Evolutionary conservation across 257 asterid genomes (phyloP).

Genomic region (Solanum piurae): DNA sequence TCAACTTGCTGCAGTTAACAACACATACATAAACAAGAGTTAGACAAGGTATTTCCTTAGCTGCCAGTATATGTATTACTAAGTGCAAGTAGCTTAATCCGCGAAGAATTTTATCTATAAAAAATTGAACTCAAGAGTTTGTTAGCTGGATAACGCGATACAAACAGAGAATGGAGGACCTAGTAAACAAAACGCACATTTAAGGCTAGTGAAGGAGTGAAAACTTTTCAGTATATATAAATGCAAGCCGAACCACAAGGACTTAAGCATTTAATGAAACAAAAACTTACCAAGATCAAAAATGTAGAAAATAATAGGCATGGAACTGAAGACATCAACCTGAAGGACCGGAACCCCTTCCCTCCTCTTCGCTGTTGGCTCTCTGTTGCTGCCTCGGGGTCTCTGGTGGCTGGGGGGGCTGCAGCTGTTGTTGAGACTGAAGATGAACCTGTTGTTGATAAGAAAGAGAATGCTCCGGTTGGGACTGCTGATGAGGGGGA

Average conservation of each 20-base stretch:
- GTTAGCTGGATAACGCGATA: not conserved
- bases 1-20: slow-evolving; percentile 5
- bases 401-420: slow-evolving; percentile 7
- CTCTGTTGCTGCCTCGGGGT: slow-evolving; percentile 12
- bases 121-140: not conserved
- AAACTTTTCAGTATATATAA: not conserved
- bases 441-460: slow-evolving; percentile 12
- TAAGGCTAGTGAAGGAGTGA: too few relatives aligned
- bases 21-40: not conserved
- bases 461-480: not conserved
- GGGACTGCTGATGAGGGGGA: slow-evolving; percentile 1
- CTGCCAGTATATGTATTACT: not conserved
- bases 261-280: not conserved
- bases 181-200: not conserved
- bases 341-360: slow-evolving; percentile 31
- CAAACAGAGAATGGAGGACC: not conserved
- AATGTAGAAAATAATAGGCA: slow-evolving; percentile 19
- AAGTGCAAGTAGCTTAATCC: not conserved
- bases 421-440: slow-evolving; percentile 23
- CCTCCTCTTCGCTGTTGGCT: slow-evolving; percentile 57
- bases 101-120: not conserved
- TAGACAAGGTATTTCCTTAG: not conserved
- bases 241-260: slow-evolving; percentile 6
- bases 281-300: slow-evolving; percentile 35
- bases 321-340: slow-evolving; percentile 16